Evolutionary conservation across 495 filamentous ascomycete species (phyloP).

Genomic region (Penicillium manginii): DNA sequence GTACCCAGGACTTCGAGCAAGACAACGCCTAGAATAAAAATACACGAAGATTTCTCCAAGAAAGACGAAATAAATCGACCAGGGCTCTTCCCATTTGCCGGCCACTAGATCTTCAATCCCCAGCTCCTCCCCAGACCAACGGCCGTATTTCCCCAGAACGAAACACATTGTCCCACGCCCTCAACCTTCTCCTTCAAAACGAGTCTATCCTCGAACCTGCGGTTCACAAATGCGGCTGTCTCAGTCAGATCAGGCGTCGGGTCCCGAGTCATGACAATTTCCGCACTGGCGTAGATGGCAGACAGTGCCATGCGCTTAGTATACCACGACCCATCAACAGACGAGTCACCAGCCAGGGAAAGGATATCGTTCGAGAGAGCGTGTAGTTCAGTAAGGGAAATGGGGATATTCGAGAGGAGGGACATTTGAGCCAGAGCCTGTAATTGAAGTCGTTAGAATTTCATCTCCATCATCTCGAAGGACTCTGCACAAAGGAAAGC

Average conservation of each 20-base stretch:
- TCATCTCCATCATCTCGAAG: not conserved
- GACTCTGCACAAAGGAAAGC: too few relatives aligned
- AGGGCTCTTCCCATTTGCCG: too few relatives aligned
- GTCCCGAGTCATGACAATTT: slow-evolving; percentile 94
- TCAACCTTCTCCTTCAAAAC: slow-evolving; percentile 60
- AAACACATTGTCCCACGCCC: slow-evolving; percentile 70
- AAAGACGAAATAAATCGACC: too few relatives aligned
- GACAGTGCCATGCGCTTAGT: slow-evolving; percentile 80
- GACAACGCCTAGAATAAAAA: not conserved
- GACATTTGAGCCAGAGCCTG: slow-evolving; percentile 91
- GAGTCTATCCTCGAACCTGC: slow-evolving; percentile 72
- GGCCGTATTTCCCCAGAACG: slow-evolving; percentile 67
- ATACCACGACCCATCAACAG: slow-evolving; percentile 88
- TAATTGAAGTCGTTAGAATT: slow-evolving; percentile 11
- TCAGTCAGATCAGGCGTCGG: slow-evolving; percentile 63
- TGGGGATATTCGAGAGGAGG: slow-evolving; percentile 70
- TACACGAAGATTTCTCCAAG: not conserved
- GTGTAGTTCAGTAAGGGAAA: slow-evolving; percentile 79
- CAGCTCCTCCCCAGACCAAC: slow-evolving; percentile 49
- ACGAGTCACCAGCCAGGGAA: slow-evolving; percentile 77
- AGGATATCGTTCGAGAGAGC: slow-evolving; percentile 85
- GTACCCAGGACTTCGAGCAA: not conserved
- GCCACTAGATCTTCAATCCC: slow-evolving; percentile 49
- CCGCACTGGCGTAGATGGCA: slow-evolving; percentile 80
- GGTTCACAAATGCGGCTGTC: slow-evolving; percentile 77